Evolutionary conservation across 2,329 filamentous ascomycete species (phyloP), one percentile per base, ranked within the genome.

Genomic region (Trichoderma koningii): DNA sequence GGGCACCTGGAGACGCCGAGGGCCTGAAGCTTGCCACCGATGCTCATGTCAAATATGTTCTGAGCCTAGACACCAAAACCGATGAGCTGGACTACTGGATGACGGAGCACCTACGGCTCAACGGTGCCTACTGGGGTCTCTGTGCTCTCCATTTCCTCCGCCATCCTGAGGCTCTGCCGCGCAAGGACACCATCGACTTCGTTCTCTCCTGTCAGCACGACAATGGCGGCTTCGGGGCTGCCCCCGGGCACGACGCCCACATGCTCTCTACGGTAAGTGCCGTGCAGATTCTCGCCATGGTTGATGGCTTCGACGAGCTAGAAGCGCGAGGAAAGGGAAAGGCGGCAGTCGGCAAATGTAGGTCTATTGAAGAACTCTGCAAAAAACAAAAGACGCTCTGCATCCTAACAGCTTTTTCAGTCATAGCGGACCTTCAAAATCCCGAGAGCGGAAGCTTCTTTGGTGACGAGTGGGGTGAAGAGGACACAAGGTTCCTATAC

Each of bases 1-100:
- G 73, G 63, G 69, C 55, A 41, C 60, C 64, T 55, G 45, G 69
- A 48, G 23, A 66, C 19, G 73, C 78, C 30, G 76, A 79, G 44
- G 78, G 79, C 69, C 76, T 77, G 26, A 76, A 78, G 68, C 79
- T 87, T 55, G 81, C 82, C 56, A 79, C 79, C 6, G 81, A 81
- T 7, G 81, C 83, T 23, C 95, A 99, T 76, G 92, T 98, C 72
- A 87, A 88, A 75, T 99, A 98, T 77, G 92, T 99, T 71, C 92
- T 96, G 78, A 92, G 90, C 73, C 84, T 99, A 71, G 93, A 99
- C 78, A 93, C 89, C 70, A 89, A 90, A 75, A 93, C 91, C 80
- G 93, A 98, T 82, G 92, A 97, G 78, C 88, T 97, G 71, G 93
- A 97, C 77, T 99, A 98, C 81, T 97, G 94, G 90, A 83, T 98